A percentile compares a stretch with the other conserved stretches of the same genome.
Evolutionary conservation across 441 rosid species (phyloP).

Genomic region (Pelargonium fulgidum): DNA sequence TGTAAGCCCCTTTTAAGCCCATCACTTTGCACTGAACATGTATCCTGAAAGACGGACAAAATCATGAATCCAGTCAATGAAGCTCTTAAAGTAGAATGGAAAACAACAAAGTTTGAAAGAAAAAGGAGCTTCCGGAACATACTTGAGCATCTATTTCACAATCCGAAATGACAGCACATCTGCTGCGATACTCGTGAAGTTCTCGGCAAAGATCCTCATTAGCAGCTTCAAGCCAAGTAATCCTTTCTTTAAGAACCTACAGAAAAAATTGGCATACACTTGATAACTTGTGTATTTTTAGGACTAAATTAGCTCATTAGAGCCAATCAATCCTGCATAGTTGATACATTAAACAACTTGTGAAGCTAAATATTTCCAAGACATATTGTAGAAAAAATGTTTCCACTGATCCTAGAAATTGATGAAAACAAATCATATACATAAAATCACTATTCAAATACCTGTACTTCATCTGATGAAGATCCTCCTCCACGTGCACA

Average conservation of each 20-base stretch:
- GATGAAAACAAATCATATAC: too few species aligned
- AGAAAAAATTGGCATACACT: slow-evolving; percentile 12
- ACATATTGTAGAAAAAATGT: too few species aligned
- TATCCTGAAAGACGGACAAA: slow-evolving; percentile 69
- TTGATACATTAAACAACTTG: background rate
- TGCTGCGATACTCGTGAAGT: slow-evolving; percentile 77
- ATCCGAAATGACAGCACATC: too few species aligned
- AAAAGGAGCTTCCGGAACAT: slow-evolving; percentile 25
- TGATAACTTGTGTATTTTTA: background rate
- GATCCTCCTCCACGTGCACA: slow-evolving; percentile 75
- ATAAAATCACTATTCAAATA: slow-evolving; percentile 24
- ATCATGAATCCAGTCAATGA: too few species aligned
- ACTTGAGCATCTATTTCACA: slow-evolving; percentile 75
- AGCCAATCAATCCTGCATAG: background rate
- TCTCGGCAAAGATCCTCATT: slow-evolving; percentile 89
- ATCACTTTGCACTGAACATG: slow-evolving; percentile 55
- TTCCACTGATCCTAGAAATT: too few species aligned
- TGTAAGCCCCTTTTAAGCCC: slow-evolving; percentile 79
- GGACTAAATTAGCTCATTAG: background rate
- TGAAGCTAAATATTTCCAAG: too few species aligned
- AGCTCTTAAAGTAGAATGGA: slow-evolving; percentile 3
- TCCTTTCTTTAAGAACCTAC: slow-evolving; percentile 82
- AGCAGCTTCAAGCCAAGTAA: slow-evolving; percentile 89
- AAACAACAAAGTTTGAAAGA: slow-evolving; percentile 12
- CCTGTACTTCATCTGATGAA: slow-evolving; percentile 80